Percentiles rank a stretch among this genome's conserved stretches.
Conservation (phyloP, 306 rosid species). For the Acacia crassicarpa region DNA sequence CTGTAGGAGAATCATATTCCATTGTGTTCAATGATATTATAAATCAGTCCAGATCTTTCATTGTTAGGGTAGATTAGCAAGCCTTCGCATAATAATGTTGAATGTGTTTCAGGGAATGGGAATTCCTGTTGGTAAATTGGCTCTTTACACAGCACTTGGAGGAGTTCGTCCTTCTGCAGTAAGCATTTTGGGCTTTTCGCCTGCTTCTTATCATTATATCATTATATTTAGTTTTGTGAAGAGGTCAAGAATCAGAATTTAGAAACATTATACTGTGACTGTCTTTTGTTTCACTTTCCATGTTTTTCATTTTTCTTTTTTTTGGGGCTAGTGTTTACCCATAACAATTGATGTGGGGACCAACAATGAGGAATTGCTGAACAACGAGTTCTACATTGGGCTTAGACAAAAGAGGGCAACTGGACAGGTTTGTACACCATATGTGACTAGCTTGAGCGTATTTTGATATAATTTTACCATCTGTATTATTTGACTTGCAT, state of each 20-base stretch:
- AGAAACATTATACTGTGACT: background rate
- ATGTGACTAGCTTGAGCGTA: conserved; percentile 23
- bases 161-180: conserved; percentile 97
- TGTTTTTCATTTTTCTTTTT: background rate
- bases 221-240: background rate
- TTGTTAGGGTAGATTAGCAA: conserved; percentile 17
- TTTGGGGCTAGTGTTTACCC: conserved; percentile 80
- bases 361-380: conserved; percentile 82
- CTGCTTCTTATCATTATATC: conserved; percentile 26
- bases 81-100: conserved; percentile 33
- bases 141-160: conserved; percentile 88
- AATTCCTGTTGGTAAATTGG: conserved; percentile 94
- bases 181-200: conserved; percentile 36
- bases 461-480: conserved; percentile 2
- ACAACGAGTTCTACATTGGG: conserved; percentile 94
- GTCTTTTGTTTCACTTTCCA: background rate
- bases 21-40: background rate
- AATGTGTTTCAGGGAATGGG: conserved; percentile 89
- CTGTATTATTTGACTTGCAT: conserved; percentile 3
- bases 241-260: background rate
- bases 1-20: conserved; percentile 11
- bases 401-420: conserved; percentile 88
- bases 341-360: conserved; percentile 95
- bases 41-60: background rate
- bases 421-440: conserved; percentile 72